Base-by-base conservation (phyloP, 306 rosid genomes). In the Ormosia semicastrata region DNA sequence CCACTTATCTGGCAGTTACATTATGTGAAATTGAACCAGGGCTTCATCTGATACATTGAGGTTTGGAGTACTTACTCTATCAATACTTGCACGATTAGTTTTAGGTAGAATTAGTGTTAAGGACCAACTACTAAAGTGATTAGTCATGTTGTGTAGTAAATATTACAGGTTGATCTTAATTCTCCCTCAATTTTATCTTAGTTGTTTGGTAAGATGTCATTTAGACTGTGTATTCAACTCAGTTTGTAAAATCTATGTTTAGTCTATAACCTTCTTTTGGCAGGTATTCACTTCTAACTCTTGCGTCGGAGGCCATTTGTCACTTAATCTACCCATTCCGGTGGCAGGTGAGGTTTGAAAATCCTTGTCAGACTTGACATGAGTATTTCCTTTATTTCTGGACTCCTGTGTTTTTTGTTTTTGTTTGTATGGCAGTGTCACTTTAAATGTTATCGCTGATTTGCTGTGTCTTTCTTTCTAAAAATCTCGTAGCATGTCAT, bases 281-380 rank as follows among this genome's bases (percentile, higher is more conserved):
- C 97, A 93, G 99, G 90, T 93, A 93, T 88, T 92, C 98, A 2
- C 92, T 95, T 80, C 82, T 95, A 81, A 93, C 99, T 79, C 96
- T 93, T 72, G 98, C 44, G 80, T 95, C 97, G 30, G 99, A 95
- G 90, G 99, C 98, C 85, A 92, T 95, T 58, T 95, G 99, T 76
- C 93, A 95, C 89, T 87, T 95, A 81, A 90, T 95, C 80, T 95
- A 86, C 86, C 99, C 99, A 60, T 92, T 95, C 81, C 91, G 99
- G 47, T 95, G 99, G 99, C 99, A 95, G 97, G 99, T 95, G 74
- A 80, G 86, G 59, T 43, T 81, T 82, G 47, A 58, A 78, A 32
- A 73, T 58, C 56, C 66, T 78, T 36, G 11, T 60, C 77, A 33
- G 74, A 34, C 15, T 60, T 74, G 40, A 54, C 56, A 66, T 80